A percentile compares a stretch with the other conserved stretches of the same genome.
phyloP scores from a whole-genome alignment of 2,329 filamentous ascomycete species.

The Cyphellophora europaea region DNA sequence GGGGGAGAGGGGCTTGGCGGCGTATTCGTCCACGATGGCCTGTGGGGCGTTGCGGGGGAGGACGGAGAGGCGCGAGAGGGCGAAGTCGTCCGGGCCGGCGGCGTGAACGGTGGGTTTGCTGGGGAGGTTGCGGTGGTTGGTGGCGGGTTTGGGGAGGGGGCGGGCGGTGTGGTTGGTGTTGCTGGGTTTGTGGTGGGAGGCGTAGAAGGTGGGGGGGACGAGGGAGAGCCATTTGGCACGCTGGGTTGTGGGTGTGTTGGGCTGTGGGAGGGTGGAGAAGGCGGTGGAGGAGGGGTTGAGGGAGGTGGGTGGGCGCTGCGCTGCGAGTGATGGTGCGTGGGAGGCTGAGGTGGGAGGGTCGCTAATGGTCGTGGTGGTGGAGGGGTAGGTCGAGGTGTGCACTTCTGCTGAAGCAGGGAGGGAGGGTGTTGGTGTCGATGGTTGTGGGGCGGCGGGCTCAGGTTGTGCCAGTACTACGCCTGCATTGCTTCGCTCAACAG shows the following conservation, averaged over 20 bases:
- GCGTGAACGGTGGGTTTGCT: slow-evolving; percentile 8
- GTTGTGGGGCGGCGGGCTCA: too few relatives aligned
- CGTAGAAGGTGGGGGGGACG: slow-evolving; percentile 21
- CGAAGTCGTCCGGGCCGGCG: slow-evolving; percentile 8
- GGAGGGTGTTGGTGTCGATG: slow-evolving; percentile 16
- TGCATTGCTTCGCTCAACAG: too few relatives aligned
- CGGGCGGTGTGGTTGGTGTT: slow-evolving; percentile 3
- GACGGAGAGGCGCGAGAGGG: slow-evolving; percentile 13
- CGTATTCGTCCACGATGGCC: slow-evolving; percentile 15
- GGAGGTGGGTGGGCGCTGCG: slow-evolving; percentile 4
- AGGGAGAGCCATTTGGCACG: slow-evolving; percentile 56
- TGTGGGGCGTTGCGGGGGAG: slow-evolving; percentile 15
- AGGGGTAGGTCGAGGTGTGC: background rate
- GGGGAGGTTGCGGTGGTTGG: slow-evolving; percentile 10
- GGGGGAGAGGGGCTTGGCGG: slow-evolving; percentile 5
- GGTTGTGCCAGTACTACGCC: too few relatives aligned
- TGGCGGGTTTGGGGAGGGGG: slow-evolving; percentile 4
- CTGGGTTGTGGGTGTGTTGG: slow-evolving; percentile 17
- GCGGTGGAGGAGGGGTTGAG: slow-evolving; percentile 3
- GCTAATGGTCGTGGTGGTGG: background rate
- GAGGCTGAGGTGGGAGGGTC: background rate
- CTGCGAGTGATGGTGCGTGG: slow-evolving; percentile 6
- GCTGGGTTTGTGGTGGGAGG: background rate
- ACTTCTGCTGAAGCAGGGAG: background rate
- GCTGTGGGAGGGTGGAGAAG: slow-evolving; percentile 3